Conservation (phyloP, 176 grass and related monocot genomes). For the Thinopyrum elongatum region DNA sequence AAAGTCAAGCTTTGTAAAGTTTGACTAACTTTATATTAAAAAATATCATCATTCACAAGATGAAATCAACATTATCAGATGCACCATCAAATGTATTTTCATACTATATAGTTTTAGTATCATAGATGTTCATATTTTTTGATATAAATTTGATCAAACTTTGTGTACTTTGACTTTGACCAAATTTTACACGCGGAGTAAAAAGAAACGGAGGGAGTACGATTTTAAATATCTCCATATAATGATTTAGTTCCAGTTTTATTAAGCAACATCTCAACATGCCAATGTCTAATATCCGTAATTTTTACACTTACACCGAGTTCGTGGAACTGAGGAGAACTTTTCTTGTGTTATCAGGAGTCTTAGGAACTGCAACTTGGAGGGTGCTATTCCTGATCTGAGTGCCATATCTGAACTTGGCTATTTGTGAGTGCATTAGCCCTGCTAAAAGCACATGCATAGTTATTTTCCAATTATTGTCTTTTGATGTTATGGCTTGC, state of each 20-base stretch:
- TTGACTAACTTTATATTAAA: no score
- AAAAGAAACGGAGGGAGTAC: no score
- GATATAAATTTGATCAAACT: no score
- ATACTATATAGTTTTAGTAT: no score
- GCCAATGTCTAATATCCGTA: neutral
- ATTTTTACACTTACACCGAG: neutral
- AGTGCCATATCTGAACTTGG: slow-evolving; percentile 65
- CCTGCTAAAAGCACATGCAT: neutral
- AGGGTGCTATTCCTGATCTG: slow-evolving; percentile 83
- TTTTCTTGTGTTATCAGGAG: slow-evolving; percentile 71
- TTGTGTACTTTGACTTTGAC: no score
- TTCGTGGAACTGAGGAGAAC: slow-evolving; percentile 8
- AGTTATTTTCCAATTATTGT: neutral
- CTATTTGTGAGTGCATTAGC: slow-evolving; percentile 71
- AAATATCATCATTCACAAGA: no score
- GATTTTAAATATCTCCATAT: slow-evolving; percentile 2
- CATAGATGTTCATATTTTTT: no score
- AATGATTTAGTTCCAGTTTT: neutral
- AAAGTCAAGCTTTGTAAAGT: no score
- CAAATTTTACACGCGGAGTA: no score
- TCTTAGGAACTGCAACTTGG: slow-evolving; percentile 89
- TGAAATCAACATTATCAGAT: no score
- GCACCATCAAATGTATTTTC: no score
- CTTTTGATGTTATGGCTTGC: slow-evolving; percentile 1
- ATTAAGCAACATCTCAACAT: neutral